A percentile compares a stretch with the other conserved stretches of the same genome.
Evolutionary conservation across 768 basidiomycete species (phyloP).

Genomic region (Cystoderma amianthinum): DNA sequence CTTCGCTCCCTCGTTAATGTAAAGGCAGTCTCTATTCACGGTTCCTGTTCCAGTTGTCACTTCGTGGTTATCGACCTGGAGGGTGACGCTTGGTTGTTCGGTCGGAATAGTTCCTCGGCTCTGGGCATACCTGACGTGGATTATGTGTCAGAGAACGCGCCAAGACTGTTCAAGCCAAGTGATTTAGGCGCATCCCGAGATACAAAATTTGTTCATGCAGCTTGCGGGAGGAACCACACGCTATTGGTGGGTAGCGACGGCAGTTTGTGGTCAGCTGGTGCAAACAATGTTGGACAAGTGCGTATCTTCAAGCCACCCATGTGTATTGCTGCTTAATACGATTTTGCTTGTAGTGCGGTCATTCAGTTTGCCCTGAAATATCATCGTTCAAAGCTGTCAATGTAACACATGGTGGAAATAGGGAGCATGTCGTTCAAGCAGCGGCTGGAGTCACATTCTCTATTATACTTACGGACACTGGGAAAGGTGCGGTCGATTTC

Average conservation of each 20-base stretch:
- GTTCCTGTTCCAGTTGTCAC: slow-evolving; percentile 73
- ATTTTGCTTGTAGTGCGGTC: slow-evolving; percentile 66
- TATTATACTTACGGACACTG: slow-evolving; percentile 73
- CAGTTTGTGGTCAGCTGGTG: slow-evolving; percentile 77
- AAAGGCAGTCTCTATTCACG: slow-evolving; percentile 63
- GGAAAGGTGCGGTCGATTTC: slow-evolving; percentile 48
- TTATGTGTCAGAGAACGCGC: slow-evolving; percentile 69
- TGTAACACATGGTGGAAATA: slow-evolving; percentile 48
- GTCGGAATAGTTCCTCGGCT: slow-evolving; percentile 67
- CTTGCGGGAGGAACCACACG: slow-evolving; percentile 78
- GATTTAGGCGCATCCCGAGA: slow-evolving; percentile 55
- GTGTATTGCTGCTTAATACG: slow-evolving; percentile 2
- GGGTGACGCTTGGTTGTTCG: slow-evolving; percentile 87
- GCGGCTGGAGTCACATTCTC: slow-evolving; percentile 84
- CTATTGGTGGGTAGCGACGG: slow-evolving; percentile 80
- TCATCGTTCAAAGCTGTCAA: slow-evolving; percentile 56
- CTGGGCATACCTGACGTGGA: slow-evolving; percentile 56
- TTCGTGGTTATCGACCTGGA: slow-evolving; percentile 66
- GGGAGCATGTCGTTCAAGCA: slow-evolving; percentile 63
- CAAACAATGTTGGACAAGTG: slow-evolving; percentile 80
- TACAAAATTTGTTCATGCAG: slow-evolving; percentile 71
- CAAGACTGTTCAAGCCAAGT: slow-evolving; percentile 49
- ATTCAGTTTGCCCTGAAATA: slow-evolving; percentile 57
- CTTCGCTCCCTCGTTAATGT: slow-evolving; percentile 84
- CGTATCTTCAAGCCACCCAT: slow-evolving; percentile 10